These are phyloP conservation scores for Nakaseomyces sp. DNA, from an alignment of 1,139 yeast genomes.

Conservation along the genomic window DNA sequence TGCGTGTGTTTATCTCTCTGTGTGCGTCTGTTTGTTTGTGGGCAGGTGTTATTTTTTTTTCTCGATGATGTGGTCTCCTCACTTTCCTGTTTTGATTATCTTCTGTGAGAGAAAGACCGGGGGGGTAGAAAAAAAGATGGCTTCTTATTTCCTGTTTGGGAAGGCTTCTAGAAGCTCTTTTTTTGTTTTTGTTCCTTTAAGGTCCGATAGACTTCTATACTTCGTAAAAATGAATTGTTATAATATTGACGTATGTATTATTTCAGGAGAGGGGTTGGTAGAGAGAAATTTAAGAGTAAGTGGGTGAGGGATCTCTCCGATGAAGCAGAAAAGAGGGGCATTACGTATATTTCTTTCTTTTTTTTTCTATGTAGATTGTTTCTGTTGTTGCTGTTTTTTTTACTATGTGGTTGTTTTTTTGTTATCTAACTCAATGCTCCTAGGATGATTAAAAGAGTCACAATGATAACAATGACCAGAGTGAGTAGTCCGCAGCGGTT, in stretches of 20 bases:
- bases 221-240: too few relatives aligned
- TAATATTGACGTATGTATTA: too few relatives aligned
- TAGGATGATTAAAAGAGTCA: constrained; percentile 33
- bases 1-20: too few relatives aligned
- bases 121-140: too few relatives aligned
- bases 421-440: constrained; percentile 32
- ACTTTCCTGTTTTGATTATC: neutral
- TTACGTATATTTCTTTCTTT: neutral
- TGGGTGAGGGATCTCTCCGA: too few relatives aligned
- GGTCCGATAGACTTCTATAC: neutral
- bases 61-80: neutral
- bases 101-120: too few relatives aligned
- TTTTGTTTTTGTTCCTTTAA: neutral
- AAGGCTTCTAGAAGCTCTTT: constrained; percentile 3
- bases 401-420: too few relatives aligned
- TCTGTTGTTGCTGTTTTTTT: too few relatives aligned
- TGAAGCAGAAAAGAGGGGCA: neutral
- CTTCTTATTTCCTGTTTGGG: neutral
- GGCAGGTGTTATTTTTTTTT: too few relatives aligned
- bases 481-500: constrained; percentile 65
- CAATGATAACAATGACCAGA: constrained; percentile 38
- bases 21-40: too few relatives aligned
- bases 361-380: neutral
- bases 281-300: neutral
- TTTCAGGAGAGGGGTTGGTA: too few relatives aligned